Percentiles rank a stretch among this genome's conserved stretches.
Evolutionary conservation across 2,329 filamentous ascomycete species (phyloP).

Genomic region (Hymenoscyphus occultus): DNA sequence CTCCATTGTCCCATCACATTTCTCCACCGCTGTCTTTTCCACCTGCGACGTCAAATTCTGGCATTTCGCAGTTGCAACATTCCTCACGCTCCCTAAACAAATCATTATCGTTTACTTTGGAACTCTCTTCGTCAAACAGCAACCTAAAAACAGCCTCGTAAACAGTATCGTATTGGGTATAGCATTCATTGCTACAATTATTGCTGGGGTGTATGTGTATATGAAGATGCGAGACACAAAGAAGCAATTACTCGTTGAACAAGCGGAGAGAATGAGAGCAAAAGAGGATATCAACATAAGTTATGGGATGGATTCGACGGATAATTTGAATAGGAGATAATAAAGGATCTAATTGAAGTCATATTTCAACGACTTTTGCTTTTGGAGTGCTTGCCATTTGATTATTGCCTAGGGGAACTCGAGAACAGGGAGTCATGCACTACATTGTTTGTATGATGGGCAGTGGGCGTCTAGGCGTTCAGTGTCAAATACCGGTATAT

Average conservation of each 20-base stretch:
- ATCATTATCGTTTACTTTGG: constrained; percentile 43
- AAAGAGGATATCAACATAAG: neutral
- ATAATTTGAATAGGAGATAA: neutral
- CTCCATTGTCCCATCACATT: constrained; percentile 42
- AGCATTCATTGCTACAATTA: constrained; percentile 38
- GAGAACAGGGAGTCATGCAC: neutral
- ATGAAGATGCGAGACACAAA: constrained; percentile 39
- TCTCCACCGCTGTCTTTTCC: constrained; percentile 44
- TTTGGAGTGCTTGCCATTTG: neutral
- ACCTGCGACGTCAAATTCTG: constrained; percentile 44
- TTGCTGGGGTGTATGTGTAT: constrained; percentile 40
- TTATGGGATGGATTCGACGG: neutral
- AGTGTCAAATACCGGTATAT: neutral
- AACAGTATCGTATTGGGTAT: constrained; percentile 39
- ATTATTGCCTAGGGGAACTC: neutral
- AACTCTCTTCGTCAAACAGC: constrained; percentile 36
- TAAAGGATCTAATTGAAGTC: neutral
- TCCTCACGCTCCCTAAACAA: constrained; percentile 43
- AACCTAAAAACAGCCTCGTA: constrained; percentile 31
- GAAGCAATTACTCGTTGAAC: constrained; percentile 38
- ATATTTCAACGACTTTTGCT: neutral
- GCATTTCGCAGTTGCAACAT: constrained; percentile 41
- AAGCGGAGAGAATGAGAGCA: constrained; percentile 22
- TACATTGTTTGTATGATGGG: neutral
- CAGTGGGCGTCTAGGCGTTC: neutral